Base-by-base conservation (phyloP, 495 filamentous ascomycete genomes). In the Xylaria acuta region DNA sequence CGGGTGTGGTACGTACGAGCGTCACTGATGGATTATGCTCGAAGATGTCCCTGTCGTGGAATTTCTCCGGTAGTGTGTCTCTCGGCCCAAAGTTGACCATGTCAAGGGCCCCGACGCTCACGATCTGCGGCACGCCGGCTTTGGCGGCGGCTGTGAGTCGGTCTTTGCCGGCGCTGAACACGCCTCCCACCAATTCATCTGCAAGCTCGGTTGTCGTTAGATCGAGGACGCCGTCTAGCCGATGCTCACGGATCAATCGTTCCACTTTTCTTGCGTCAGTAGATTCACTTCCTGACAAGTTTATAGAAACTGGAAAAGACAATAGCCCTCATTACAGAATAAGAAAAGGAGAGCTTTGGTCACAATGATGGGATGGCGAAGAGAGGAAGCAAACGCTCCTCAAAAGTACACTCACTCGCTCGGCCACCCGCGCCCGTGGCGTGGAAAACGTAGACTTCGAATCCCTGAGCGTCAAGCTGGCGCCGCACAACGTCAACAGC, bases 131-230 rank as follows among this genome's bases (percentile, higher is more conserved):
- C 14, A 93, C 84, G 2, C 89, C 86, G 25, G 74, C 78, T 69
- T 80, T 79, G 5, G 85, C 83, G 14, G 88, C 87, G 0, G 87
- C 87, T 3, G 80, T 80, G n/a, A 93, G 80, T 40, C 91, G 79
- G 1, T 74, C 73, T 9, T 80, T 75, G 0, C 87, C 90, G 8
- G 90, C 88, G 72, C 82, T 83, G 77, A 93, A 84, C 25, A 88
- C 83, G 1, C 91, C 90, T 1, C 90, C 91, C 6, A 87, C 84
- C 0, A 92, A 62, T 47, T 88, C 80, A 72, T 93, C 91, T 11
- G 84, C 85, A 4, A 93, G 81, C 76, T 93, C 91, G 0, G 89
- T 91, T 0, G 90, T 92, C 3, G 91, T 93, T 6, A 93, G 71
- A 72, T 93, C 91, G 3, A 92, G 76, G 0, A 93, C 83, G 3